A percentile compares a stretch with the other conserved stretches of the same genome.
These are phyloP conservation scores for Quercus lobata DNA, from an alignment of 331 rosid genomes.

Conservation along the genomic window DNA sequence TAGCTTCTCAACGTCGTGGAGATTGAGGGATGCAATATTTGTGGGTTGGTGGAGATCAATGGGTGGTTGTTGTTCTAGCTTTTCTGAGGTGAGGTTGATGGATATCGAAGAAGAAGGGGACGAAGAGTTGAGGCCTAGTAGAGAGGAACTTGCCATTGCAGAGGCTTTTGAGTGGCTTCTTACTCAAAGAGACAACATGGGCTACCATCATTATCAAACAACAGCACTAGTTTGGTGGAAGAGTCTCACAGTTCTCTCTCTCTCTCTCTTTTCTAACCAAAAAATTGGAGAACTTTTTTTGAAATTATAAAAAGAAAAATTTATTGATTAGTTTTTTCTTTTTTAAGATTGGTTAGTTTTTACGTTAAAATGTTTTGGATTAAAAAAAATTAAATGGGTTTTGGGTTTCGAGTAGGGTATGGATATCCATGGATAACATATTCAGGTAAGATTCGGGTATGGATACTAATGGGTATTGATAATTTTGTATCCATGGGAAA, in stretches of 20 bases:
- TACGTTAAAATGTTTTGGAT: too few species aligned
- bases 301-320: too few species aligned
- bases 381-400: too few species aligned
- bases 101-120: slow-evolving; percentile 19
- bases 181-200: slow-evolving; percentile 37
- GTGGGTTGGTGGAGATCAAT: too few species aligned
- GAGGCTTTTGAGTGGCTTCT: slow-evolving; percentile 46
- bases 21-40: neutral
- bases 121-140: slow-evolving; percentile 40
- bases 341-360: too few species aligned
- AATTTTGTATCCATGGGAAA: too few species aligned
- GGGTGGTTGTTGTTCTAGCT: neutral
- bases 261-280: neutral
- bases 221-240: neutral
- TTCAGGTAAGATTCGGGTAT: too few species aligned
- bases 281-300: too few species aligned
- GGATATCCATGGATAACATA: too few species aligned
- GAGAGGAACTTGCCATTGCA: slow-evolving; percentile 28
- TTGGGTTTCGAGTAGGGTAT: too few species aligned
- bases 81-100: neutral
- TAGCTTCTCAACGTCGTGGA: slow-evolving; percentile 42
- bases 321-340: too few species aligned
- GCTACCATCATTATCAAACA: slow-evolving; percentile 49
- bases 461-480: too few species aligned
- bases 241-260: neutral